These are phyloP conservation scores for Botrytis galanthina DNA, from an alignment of 2,329 filamentous ascomycete species.

Conservation along the genomic window DNA sequence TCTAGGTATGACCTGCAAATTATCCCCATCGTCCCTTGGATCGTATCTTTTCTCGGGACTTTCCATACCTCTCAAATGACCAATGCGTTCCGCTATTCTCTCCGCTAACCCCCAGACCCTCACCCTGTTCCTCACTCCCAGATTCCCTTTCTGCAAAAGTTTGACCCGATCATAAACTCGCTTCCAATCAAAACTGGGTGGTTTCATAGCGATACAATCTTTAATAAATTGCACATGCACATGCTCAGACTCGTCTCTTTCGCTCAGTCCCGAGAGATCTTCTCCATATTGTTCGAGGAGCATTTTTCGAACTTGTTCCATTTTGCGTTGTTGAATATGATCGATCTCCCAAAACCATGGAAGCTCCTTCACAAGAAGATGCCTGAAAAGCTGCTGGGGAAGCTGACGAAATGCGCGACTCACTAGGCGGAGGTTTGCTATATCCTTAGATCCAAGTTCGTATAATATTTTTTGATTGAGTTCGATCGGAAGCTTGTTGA, in stretches of 20 bases:
- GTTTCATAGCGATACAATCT: conserved; percentile 3
- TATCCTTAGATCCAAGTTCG: conserved; percentile 1
- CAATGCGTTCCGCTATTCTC: conserved; percentile 20
- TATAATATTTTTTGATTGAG: conserved; percentile 17
- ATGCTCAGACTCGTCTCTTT: neutral
- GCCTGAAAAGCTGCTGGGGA: conserved; percentile 10
- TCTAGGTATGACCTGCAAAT: neutral
- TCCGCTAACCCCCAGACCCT: conserved; percentile 18
- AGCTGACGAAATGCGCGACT: conserved; percentile 20
- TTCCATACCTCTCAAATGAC: neutral
- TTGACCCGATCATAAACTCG: conserved; percentile 16
- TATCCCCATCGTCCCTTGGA: neutral
- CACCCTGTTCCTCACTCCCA: conserved; percentile 19
- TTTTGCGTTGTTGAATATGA: conserved; percentile 2
- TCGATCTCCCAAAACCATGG: conserved; percentile 24
- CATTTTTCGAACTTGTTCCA: neutral
- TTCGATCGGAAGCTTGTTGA: conserved; percentile 12
- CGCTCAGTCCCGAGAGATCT: neutral
- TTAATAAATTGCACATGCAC: conserved; percentile 15
- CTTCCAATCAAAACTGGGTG: conserved; percentile 19
- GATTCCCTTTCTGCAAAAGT: conserved; percentile 12
- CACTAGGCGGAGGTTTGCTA: conserved; percentile 7
- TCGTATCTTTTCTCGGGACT: neutral
- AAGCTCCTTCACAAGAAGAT: conserved; percentile 20
- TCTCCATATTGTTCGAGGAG: conserved; percentile 11